Evolutionary conservation across 164 flowering plant genomes (phyloP), one percentile per base, ranked within the genome.

Genomic region (Kingdonia uniflora): DNA sequence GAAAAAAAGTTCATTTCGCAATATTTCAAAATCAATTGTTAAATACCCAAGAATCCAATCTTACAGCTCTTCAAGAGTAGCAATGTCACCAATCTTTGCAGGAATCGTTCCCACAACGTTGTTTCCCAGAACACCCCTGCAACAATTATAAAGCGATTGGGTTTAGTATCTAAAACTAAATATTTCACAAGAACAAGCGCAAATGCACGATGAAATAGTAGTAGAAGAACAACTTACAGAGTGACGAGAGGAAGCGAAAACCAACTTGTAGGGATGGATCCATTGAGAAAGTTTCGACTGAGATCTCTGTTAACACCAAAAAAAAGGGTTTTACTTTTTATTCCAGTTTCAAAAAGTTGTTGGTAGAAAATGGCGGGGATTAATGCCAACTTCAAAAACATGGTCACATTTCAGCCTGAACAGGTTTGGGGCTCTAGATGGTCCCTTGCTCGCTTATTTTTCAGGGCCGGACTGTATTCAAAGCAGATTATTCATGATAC

Each of bases 91-190:
- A 15, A 70, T 15, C 40, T 62, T 67, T 38, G 26, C 44, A 1
- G 74, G 74, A 20, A 70, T 66, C 6, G 46, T 11, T 55, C 70
- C 98, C 56, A 56, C 69, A 5, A 85, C 39, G 19, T 80, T 80
- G 67, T 91, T 91, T 47, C 82, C 98, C 52, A 80, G 25, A 41
- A 76, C 54, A 6, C 74, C 55, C 62, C 97, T 90, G 76, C 17
- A 14, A 41, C 4, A 14, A 44, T 45, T 59, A 33, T 40, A 29
- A 44, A 53, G 40, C 14, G 44, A 11, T 14, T 7, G 6, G n/a
- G 37, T 19, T 24, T 19, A 19, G 39, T 7, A 43, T n/a, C n/a
- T n/a, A n/a, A n/a, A n/a, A n/a, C n/a, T n/a, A n/a, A 14, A 33
- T 6, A 21, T 12, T 7, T 13, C 37, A 14, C 42, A 29, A 19